Conservation (phyloP, 148 eudicot species). For the Camellia sinensis region DNA sequence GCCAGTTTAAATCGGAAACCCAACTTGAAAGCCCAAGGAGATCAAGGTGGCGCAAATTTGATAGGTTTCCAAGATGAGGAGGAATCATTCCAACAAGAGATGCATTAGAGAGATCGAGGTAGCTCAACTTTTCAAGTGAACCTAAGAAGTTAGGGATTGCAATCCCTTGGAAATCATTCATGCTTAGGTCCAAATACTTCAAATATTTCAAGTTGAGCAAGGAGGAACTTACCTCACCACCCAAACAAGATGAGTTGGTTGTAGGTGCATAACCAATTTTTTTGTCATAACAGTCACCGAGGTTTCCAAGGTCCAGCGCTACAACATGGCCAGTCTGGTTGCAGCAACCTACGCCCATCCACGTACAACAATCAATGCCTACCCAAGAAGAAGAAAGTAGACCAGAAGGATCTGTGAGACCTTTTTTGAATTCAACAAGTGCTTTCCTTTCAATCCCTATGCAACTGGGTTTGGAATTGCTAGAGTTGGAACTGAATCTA, state of each 20-base stretch:
- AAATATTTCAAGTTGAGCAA: constrained; percentile 10
- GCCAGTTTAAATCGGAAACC: constrained; percentile 5
- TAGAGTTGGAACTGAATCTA: neutral
- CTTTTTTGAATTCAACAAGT: constrained; percentile 3
- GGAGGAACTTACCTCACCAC: neutral
- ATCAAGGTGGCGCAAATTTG: constrained; percentile 5
- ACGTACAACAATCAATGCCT: constrained; percentile 3
- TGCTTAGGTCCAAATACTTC: constrained; percentile 9
- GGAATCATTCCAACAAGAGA: constrained; percentile 8
- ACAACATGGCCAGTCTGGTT: neutral
- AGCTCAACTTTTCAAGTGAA: constrained; percentile 6
- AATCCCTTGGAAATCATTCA: constrained; percentile 4
- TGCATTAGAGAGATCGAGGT: constrained; percentile 12
- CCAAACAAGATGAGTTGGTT: neutral
- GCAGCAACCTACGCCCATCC: constrained; percentile 11
- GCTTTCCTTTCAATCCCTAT: constrained; percentile 8
- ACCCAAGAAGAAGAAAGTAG: constrained; percentile 17
- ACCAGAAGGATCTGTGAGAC: constrained; percentile 10
- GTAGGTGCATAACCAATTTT: neutral
- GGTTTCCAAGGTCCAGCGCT: constrained; percentile 4
- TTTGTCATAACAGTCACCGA: no score
- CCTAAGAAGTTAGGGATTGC: constrained; percentile 5
- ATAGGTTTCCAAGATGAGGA: constrained; percentile 12
- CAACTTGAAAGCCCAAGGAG: neutral
- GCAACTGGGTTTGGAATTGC: neutral